phyloP scores from a whole-genome alignment of 768 basidiomycete species.

The Hygrocybe punicea region DNA sequence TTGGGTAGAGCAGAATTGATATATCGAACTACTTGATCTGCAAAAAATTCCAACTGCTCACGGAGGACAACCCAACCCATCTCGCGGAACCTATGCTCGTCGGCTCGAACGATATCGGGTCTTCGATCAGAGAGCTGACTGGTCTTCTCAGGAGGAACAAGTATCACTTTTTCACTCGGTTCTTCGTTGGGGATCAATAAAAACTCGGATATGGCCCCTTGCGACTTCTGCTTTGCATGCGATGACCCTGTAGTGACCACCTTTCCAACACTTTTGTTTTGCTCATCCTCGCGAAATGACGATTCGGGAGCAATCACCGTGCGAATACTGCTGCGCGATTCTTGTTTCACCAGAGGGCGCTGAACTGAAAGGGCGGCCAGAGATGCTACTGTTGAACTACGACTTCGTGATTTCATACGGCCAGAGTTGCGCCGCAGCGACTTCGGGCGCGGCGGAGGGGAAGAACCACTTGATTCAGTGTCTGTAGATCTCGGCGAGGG shows the following conservation, averaged over 20 bases:
- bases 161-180: slow-evolving; percentile 10
- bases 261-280: slow-evolving; percentile 11
- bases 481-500: slow-evolving; percentile 68
- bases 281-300: slow-evolving; percentile 34
- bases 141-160: slow-evolving; percentile 10
- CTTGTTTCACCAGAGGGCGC: slow-evolving; percentile 41
- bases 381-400: slow-evolving; percentile 66
- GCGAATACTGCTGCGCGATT: slow-evolving; percentile 64
- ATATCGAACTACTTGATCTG: slow-evolving; percentile 49
- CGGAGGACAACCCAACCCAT: slow-evolving; percentile 55
- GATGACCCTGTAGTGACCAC: slow-evolving; percentile 27
- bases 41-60: slow-evolving; percentile 56
- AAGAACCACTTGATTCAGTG: slow-evolving; percentile 49
- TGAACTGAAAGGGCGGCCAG: slow-evolving; percentile 41
- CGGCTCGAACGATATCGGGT: slow-evolving; percentile 42
- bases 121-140: slow-evolving; percentile 36
- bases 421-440: slow-evolving; percentile 34
- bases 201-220: slow-evolving; percentile 26
- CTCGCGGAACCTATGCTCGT: slow-evolving; percentile 52
- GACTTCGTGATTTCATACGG: slow-evolving; percentile 47
- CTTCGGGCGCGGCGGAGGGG: slow-evolving; percentile 29
- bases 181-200: slow-evolving; percentile 22
- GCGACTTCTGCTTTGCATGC: slow-evolving; percentile 33
- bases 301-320: slow-evolving; percentile 63
- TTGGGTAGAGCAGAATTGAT: not conserved